Conservation (phyloP, 192 early-diverging fungal genomes). For the Diversispora epigaea region DNA sequence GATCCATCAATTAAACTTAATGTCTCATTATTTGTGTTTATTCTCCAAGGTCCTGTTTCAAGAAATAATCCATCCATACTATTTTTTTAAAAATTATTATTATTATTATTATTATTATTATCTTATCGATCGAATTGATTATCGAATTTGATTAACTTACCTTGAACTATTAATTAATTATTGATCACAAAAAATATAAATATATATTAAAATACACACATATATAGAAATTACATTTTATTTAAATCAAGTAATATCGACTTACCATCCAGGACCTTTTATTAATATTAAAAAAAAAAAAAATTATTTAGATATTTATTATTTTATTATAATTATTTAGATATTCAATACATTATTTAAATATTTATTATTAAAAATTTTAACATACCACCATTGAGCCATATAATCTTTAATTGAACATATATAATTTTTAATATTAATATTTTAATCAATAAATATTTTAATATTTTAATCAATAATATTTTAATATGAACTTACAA, state of each 20-base stretch:
- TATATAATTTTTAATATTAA: background rate
- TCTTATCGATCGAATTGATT: background rate
- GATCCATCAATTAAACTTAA: constrained; percentile 46
- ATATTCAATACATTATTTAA: background rate
- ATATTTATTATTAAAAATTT: background rate
- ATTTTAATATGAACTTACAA: constrained; percentile 19
- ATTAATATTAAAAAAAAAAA: background rate
- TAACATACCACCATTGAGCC: constrained; percentile 60
- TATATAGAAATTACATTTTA: background rate
- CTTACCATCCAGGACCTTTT: constrained; percentile 14
- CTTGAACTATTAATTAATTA: constrained; percentile 5
- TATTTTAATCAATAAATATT: constrained; percentile 6
- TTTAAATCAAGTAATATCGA: background rate
- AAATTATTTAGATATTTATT: background rate
- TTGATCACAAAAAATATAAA: too few relatives aligned
- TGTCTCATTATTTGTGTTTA: constrained; percentile 40
- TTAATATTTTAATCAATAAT: background rate
- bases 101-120: background rate
- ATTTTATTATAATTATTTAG: background rate
- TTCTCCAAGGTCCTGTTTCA: constrained; percentile 57
- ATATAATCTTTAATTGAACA: constrained; percentile 48
- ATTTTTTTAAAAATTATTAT: constrained; percentile 11
- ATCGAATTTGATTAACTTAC: constrained; percentile 6
- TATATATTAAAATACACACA: background rate
- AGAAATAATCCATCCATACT: constrained; percentile 69